These are phyloP conservation scores for Globisporangium abappressorium DNA, from an alignment of 352 stramenopile genomes.

Conservation along the genomic window DNA sequence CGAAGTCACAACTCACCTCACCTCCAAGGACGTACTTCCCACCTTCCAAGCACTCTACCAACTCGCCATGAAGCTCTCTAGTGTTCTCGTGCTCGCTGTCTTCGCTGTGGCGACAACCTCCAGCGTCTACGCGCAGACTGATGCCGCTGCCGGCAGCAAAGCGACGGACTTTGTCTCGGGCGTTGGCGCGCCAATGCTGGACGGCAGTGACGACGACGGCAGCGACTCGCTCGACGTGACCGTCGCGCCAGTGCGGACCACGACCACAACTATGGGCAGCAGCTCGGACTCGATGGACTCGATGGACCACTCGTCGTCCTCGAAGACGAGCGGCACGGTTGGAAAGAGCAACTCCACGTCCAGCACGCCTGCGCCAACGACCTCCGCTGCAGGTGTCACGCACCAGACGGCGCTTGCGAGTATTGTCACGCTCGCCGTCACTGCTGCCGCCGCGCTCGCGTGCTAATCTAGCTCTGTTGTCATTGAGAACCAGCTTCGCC, in stretches of 20 bases:
- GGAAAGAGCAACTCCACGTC: conserved; percentile 18
- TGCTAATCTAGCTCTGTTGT: background rate
- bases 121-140: background rate
- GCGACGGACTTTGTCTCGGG: conserved; percentile 15
- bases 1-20: background rate
- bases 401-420: conserved; percentile 17
- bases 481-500: background rate
- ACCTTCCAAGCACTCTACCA: background rate
- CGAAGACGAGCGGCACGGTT: conserved; percentile 8
- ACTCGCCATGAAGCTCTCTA: conserved; percentile 14
- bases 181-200: conserved; percentile 8
- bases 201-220: conserved; percentile 9
- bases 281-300: background rate
- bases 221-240: conserved; percentile 17
- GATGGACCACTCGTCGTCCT: conserved; percentile 15
- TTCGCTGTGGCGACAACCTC: background rate
- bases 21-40: background rate
- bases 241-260: background rate
- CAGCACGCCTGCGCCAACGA: conserved; percentile 15
- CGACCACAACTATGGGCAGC: background rate
- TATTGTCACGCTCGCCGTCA: conserved; percentile 25
- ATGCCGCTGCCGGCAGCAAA: conserved; percentile 1
- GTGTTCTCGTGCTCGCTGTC: conserved; percentile 4
- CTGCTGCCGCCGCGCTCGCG: conserved; percentile 17
- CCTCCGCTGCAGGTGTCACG: background rate